Evolutionary conservation across 176 grass and related monocot species (phyloP).

Genomic region (Musa troglodytarum): DNA sequence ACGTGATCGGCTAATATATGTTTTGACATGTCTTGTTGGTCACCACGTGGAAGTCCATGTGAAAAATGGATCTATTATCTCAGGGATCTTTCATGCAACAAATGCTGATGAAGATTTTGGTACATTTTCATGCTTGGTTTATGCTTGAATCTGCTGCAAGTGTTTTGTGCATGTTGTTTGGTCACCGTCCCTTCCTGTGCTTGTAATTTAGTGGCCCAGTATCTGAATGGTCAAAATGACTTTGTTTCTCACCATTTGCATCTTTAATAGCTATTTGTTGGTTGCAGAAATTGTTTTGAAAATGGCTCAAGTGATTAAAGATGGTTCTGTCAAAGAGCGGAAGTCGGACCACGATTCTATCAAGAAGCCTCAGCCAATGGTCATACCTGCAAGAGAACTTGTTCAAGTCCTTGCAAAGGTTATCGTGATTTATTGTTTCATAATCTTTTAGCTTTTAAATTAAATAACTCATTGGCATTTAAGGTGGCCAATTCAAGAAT

Average conservation of each 20-base stretch:
- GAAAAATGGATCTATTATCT: slow-evolving; percentile 91
- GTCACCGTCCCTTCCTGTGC: too few species aligned
- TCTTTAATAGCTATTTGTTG: slow-evolving; percentile 24
- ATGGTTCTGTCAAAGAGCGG: slow-evolving; percentile 48
- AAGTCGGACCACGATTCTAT: slow-evolving; percentile 32
- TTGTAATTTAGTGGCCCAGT: not conserved
- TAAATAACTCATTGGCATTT: not conserved
- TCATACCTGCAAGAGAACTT: slow-evolving; percentile 71
- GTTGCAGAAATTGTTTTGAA: slow-evolving; percentile 69
- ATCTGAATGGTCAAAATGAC: not conserved
- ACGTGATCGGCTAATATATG: slow-evolving; percentile 70
- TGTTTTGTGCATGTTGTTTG: not conserved
- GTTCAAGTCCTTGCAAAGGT: slow-evolving; percentile 91
- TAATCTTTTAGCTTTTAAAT: not conserved
- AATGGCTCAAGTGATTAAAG: slow-evolving; percentile 86
- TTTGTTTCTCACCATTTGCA: not conserved
- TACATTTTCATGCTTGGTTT: slow-evolving; percentile 18
- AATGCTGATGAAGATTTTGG: slow-evolving; percentile 85
- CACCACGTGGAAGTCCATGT: slow-evolving; percentile 78
- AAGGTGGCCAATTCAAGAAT: not conserved
- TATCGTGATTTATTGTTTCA: slow-evolving; percentile 9
- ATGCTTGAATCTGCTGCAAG: not conserved
- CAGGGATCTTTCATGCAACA: slow-evolving; percentile 90
- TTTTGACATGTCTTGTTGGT: slow-evolving; percentile 61
- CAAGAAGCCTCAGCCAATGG: slow-evolving; percentile 73